Evolutionary conservation across 2,329 filamentous ascomycete species (phyloP).

Genomic region (Rugonectria rugulosa): DNA sequence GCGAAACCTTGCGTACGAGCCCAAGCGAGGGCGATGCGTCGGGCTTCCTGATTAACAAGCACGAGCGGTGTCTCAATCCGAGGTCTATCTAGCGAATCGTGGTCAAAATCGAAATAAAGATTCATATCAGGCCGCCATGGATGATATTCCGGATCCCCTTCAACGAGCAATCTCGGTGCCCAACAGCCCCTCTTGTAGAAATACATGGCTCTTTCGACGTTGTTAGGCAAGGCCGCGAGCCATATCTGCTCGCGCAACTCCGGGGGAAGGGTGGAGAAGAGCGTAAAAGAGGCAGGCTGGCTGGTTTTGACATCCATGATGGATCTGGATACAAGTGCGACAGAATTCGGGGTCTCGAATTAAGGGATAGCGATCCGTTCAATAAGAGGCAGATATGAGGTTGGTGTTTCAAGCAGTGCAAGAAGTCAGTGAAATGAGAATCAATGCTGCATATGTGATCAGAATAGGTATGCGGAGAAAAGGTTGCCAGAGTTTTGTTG

Average conservation of each 20-base stretch:
- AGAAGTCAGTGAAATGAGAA: too few relatives aligned
- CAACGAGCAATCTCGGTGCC: background rate
- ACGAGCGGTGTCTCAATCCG: background rate
- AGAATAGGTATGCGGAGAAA: too few relatives aligned
- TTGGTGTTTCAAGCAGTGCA: too few relatives aligned
- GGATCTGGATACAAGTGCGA: too few relatives aligned
- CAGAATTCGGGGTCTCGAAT: too few relatives aligned
- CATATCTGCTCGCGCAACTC: slow-evolving; percentile 25
- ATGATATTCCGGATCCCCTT: slow-evolving; percentile 5
- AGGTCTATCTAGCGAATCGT: background rate
- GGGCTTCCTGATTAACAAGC: slow-evolving; percentile 18
- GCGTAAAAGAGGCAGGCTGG: background rate
- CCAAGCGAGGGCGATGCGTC: slow-evolving; percentile 9
- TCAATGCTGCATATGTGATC: too few relatives aligned
- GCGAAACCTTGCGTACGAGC: background rate
- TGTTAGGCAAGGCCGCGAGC: slow-evolving; percentile 3
- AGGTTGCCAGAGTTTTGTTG: too few relatives aligned
- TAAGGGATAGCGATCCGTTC: too few relatives aligned
- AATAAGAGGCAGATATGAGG: too few relatives aligned
- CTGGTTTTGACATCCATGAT: too few relatives aligned
- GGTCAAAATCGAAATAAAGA: slow-evolving; percentile 10
- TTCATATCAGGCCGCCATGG: background rate
- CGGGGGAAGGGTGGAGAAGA: slow-evolving; percentile 7
- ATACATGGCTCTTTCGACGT: background rate
- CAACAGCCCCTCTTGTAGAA: slow-evolving; percentile 12